Evolutionary conservation across 176 grass and related monocot species (phyloP).

Genomic region (Oryza punctata): DNA sequence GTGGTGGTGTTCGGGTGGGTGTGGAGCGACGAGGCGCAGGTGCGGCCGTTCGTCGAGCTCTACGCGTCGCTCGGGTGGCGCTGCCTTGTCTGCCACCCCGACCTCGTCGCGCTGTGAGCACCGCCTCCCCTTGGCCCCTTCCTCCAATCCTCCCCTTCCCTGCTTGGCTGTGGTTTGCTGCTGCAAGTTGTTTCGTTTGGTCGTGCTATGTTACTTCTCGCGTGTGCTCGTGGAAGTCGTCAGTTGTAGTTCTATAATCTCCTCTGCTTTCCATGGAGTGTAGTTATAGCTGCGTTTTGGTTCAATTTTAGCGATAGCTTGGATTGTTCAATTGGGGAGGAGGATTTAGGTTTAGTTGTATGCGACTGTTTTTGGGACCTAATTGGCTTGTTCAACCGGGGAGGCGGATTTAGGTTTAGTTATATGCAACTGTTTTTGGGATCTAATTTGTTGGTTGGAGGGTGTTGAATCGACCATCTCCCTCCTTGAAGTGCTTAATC

Average conservation of each 20-base stretch:
- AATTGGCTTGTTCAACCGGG: background rate
- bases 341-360: background rate
- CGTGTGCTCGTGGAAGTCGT: background rate
- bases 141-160: too few relatives aligned
- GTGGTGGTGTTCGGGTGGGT: constrained; percentile 82
- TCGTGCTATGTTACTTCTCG: background rate
- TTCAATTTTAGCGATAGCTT: background rate
- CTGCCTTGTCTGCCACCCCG: constrained; percentile 83
- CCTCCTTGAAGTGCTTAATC: background rate
- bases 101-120: constrained; percentile 82
- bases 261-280: background rate
- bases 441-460: background rate
- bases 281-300: background rate
- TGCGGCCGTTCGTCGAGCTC: constrained; percentile 78
- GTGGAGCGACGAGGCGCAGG: constrained; percentile 81
- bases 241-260: background rate
- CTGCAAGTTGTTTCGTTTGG: background rate
- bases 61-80: constrained; percentile 90
- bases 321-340: background rate
- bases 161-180: too few relatives aligned
- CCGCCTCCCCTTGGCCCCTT: background rate
- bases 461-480: background rate
- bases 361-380: background rate
- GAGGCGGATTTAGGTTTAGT: background rate
- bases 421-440: background rate